Evolutionary conservation across 805 yeast genomes (phyloP).

Genomic region (Saccharomycopsis lassenensis): DNA sequence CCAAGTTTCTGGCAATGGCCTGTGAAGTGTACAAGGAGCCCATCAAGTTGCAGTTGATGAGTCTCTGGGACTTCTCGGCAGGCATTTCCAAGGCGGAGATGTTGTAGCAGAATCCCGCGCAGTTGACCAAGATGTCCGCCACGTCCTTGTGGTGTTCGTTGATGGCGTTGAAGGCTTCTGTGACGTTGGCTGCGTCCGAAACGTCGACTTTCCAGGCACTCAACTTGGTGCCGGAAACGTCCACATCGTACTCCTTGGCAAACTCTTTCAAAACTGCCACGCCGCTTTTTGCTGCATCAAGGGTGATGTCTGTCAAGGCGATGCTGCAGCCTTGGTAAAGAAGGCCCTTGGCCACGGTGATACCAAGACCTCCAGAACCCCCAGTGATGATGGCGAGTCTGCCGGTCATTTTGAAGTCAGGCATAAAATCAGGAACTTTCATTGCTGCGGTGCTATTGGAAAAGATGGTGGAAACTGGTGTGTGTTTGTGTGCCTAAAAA

Average conservation of each 20-base stretch:
- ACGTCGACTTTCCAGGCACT: conserved; percentile 57
- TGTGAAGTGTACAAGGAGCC: conserved; percentile 60
- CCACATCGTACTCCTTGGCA: conserved; percentile 29
- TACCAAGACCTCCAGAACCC: conserved; percentile 59
- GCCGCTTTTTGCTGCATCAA: conserved; percentile 42
- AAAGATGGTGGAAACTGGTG: no score
- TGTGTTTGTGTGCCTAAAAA: no score
- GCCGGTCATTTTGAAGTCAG: conserved; percentile 48
- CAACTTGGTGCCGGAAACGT: no score
- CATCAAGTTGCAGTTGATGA: conserved; percentile 53
- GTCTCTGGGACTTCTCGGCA: conserved; percentile 49
- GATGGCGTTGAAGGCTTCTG: conserved; percentile 38
- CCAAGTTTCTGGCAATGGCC: conserved; percentile 57
- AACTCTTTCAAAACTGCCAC: conserved; percentile 37
- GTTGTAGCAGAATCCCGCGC: conserved; percentile 61
- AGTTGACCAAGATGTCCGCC: conserved; percentile 45
- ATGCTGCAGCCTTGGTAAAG: conserved; percentile 45
- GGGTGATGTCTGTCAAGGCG: conserved; percentile 50
- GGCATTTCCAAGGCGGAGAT: conserved; percentile 64
- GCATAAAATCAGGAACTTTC: conserved; percentile 28
- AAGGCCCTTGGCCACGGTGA: conserved; percentile 48
- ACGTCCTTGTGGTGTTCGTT: conserved; percentile 43
- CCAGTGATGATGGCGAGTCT: conserved; percentile 56
- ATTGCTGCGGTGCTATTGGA: no score
- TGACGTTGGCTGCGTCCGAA: conserved; percentile 43